These are phyloP conservation scores for Dinochytrium kinnereticum DNA, from an alignment of 371 early-diverging fungal species.

Conservation along the genomic window DNA sequence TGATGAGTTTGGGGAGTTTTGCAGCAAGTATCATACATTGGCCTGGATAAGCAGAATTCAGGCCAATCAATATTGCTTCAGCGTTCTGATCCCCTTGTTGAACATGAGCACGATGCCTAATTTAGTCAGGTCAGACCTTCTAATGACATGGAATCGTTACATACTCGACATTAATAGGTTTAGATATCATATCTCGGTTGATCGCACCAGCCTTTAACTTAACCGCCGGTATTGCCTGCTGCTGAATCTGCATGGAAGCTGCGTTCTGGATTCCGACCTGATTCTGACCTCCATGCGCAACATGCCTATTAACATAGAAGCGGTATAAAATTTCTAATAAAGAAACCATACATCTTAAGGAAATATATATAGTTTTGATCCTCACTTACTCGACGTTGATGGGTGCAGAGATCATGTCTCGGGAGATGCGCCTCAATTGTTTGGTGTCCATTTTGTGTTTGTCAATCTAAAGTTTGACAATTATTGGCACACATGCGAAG, in stretches of 20 bases:
- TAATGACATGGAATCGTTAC: background rate
- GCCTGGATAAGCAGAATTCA: background rate
- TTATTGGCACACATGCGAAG: too few species aligned
- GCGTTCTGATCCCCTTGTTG: background rate
- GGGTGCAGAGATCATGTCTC: slow-evolving; percentile 6
- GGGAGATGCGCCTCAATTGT: background rate
- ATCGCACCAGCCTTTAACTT: slow-evolving; percentile 3
- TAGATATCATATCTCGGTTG: slow-evolving; percentile 33
- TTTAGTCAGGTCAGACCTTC: too few species aligned
- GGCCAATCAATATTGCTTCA: background rate
- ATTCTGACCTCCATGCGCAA: background rate
- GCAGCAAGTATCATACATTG: too few species aligned
- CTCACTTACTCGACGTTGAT: background rate
- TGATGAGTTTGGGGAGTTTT: too few species aligned
- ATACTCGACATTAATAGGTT: slow-evolving; percentile 24
- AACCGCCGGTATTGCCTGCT: background rate
- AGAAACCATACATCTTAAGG: too few species aligned
- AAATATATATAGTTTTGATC: background rate
- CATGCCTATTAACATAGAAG: background rate
- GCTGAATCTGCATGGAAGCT: background rate
- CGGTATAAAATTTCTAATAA: background rate
- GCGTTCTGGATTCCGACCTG: background rate
- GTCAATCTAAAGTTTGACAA: background rate
- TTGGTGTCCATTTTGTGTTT: background rate
- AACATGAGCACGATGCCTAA: slow-evolving; percentile 6